These are phyloP conservation scores for Neonectria coccinea DNA, from an alignment of 2,329 filamentous ascomycete species.

Conservation along the genomic window DNA sequence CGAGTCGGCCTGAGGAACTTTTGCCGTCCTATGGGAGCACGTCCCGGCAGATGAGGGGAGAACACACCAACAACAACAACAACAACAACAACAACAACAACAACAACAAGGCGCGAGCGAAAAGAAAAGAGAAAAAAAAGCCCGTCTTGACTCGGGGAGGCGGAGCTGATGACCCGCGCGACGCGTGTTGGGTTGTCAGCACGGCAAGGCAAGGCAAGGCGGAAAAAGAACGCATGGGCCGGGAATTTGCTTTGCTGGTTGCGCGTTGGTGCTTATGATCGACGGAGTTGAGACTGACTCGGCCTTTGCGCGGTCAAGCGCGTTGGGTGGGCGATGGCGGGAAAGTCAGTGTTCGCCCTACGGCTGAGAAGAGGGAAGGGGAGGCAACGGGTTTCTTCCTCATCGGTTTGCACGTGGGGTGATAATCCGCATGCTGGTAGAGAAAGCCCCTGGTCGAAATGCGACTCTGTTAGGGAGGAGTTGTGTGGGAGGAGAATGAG, in stretches of 20 bases:
- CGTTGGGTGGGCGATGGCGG: neutral
- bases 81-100: neutral
- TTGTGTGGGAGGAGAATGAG: no score
- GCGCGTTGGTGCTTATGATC: constrained; percentile 13
- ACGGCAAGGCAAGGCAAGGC: no score
- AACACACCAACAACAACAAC: neutral
- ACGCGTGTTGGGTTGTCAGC: neutral
- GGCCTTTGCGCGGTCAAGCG: constrained; percentile 5
- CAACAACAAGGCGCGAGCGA: neutral
- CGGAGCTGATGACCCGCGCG: constrained; percentile 1
- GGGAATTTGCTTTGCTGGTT: constrained; percentile 14
- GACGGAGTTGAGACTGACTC: constrained; percentile 21
- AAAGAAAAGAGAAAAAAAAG: neutral
- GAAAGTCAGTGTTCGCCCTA: neutral
- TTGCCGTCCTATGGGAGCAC: constrained; percentile 16
- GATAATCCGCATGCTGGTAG: constrained; percentile 14
- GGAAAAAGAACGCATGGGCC: constrained; percentile 14
- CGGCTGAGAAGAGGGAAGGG: neutral
- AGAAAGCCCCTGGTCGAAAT: constrained; percentile 29
- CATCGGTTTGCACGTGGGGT: constrained; percentile 17
- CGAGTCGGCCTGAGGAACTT: constrained; percentile 16
- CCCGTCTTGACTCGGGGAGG: constrained; percentile 4
- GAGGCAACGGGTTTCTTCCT: neutral
- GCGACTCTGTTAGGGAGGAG: constrained; percentile 18
- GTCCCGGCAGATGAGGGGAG: constrained; percentile 1